Conservation (phyloP, 257 asterid species). For the Hygrophila difformis region DNA sequence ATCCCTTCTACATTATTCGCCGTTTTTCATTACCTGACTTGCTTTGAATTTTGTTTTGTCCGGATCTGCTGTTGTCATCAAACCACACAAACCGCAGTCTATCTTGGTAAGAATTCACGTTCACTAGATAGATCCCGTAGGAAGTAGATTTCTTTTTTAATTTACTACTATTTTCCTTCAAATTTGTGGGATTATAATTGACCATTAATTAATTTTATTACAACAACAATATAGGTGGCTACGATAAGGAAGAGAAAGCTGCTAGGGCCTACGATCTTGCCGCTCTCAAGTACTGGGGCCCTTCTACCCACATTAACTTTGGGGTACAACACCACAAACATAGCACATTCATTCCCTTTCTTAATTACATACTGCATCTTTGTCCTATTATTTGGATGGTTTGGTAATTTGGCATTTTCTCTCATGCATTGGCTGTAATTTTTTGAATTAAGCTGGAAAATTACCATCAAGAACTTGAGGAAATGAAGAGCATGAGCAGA, state of each 20-base stretch:
- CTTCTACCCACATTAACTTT: slow-evolving; percentile 68
- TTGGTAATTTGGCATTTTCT: no score
- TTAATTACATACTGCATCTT: no score
- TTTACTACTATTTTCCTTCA: neutral
- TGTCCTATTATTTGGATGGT: no score
- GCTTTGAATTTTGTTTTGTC: slow-evolving; percentile 17
- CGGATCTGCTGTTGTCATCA: slow-evolving; percentile 34
- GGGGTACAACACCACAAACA: slow-evolving; percentile 26
- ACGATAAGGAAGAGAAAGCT: slow-evolving; percentile 97
- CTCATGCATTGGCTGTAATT: no score
- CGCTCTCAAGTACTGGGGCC: slow-evolving; percentile 96
- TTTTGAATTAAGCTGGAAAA: slow-evolving; percentile 80
- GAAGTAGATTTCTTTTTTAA: neutral
- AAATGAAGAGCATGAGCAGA: slow-evolving; percentile 79
- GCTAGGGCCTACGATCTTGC: slow-evolving; percentile 96
- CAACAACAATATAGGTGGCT: slow-evolving; percentile 55
- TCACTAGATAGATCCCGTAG: no score
- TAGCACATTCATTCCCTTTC: no score
- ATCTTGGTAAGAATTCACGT: slow-evolving; percentile 58
- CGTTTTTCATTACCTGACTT: slow-evolving; percentile 25
- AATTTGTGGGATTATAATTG: no score
- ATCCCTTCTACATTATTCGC: neutral
- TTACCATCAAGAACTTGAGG: slow-evolving; percentile 77
- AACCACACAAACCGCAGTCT: slow-evolving; percentile 35
- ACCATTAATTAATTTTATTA: no score